These are phyloP conservation scores for Colletotrichum shisoi DNA, from an alignment of 2,329 filamentous ascomycete genomes.

Conservation along the genomic window DNA sequence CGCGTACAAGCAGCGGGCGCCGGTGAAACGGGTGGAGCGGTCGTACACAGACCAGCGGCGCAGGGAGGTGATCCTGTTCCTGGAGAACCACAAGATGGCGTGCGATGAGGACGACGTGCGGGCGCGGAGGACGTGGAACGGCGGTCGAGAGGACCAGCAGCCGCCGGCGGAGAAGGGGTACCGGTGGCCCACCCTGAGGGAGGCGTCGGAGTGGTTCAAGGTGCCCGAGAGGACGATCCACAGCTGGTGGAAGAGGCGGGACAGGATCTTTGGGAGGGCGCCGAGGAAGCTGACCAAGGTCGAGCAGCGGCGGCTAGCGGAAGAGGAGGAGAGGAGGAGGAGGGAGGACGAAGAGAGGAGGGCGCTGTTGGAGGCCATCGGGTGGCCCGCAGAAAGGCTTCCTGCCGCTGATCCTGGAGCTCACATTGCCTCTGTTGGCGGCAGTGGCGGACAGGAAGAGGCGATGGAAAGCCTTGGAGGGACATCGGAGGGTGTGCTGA, in stretches of 20 bases:
- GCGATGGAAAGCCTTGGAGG: background rate
- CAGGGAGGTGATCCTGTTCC: constrained; percentile 10
- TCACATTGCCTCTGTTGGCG: too few relatives aligned
- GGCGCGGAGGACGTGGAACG: constrained; percentile 1
- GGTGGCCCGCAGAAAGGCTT: constrained; percentile 13
- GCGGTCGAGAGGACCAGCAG: constrained; percentile 8
- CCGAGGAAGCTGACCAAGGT: constrained; percentile 9
- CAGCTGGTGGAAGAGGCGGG: constrained; percentile 21
- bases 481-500: background rate
- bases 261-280: constrained; percentile 11
- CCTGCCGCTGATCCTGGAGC: background rate
- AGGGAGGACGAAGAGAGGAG: constrained; percentile 9
- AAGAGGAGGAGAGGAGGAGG: constrained; percentile 13
- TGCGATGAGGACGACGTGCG: constrained; percentile 8
- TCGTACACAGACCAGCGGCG: constrained; percentile 15
- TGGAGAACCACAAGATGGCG: constrained; percentile 16
- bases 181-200: constrained; percentile 12
- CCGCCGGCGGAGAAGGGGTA: constrained; percentile 8
- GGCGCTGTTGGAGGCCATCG: constrained; percentile 13
- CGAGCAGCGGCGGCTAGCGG: constrained; percentile 12
- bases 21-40: constrained; percentile 9
- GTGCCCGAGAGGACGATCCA: constrained; percentile 23
- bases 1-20: background rate
- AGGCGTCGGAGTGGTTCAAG: constrained; percentile 28
- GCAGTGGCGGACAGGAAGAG: background rate